Percentiles rank a stretch among this genome's conserved stretches.
Conservation (phyloP, 495 filamentous ascomycete genomes). For the Jackrogersella multiformis region DNA sequence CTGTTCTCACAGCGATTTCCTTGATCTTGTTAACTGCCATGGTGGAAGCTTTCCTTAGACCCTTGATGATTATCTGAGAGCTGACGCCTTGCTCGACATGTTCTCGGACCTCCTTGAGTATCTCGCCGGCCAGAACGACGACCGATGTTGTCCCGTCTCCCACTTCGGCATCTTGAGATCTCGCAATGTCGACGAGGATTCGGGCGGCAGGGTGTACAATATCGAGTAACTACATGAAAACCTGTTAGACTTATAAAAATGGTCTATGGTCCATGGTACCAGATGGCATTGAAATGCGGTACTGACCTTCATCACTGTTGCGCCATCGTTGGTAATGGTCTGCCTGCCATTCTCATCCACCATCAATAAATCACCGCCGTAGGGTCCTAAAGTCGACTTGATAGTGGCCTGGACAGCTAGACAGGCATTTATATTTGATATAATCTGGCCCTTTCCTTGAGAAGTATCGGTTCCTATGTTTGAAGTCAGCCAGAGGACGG, state of each 20-base stretch:
- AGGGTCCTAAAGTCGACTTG: slow-evolving; percentile 94
- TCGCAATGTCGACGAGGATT: slow-evolving; percentile 97
- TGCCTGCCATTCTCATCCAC: slow-evolving; percentile 94
- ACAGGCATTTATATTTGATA: slow-evolving; percentile 99
- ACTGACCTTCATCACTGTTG: slow-evolving; percentile 96
- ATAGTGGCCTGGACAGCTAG: slow-evolving; percentile 96
- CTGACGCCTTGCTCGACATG: slow-evolving; percentile 96
- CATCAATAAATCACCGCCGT: slow-evolving; percentile 94
- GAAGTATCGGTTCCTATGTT: slow-evolving; percentile 90
- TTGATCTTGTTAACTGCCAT: slow-evolving; percentile 99
- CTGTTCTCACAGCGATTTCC: slow-evolving; percentile 92
- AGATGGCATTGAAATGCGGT: not conserved
- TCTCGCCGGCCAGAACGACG: slow-evolving; percentile 93
- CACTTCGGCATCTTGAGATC: slow-evolving; percentile 98
- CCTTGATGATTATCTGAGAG: slow-evolving; percentile 97
- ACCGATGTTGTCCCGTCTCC: slow-evolving; percentile 98
- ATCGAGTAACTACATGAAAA: slow-evolving; percentile 85
- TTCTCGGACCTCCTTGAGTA: slow-evolving; percentile 94
- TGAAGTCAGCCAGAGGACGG: slow-evolving; percentile 36
- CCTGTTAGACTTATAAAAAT: not conserved
- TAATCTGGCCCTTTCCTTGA: slow-evolving; percentile 95
- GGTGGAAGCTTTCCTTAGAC: slow-evolving; percentile 82
- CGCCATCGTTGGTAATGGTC: slow-evolving; percentile 99
- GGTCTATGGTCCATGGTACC: too few species aligned
- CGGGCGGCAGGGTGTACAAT: slow-evolving; percentile 98